phyloP scores from a whole-genome alignment of 1,284 basidiomycete species.

The Rhodofomes roseus region DNA sequence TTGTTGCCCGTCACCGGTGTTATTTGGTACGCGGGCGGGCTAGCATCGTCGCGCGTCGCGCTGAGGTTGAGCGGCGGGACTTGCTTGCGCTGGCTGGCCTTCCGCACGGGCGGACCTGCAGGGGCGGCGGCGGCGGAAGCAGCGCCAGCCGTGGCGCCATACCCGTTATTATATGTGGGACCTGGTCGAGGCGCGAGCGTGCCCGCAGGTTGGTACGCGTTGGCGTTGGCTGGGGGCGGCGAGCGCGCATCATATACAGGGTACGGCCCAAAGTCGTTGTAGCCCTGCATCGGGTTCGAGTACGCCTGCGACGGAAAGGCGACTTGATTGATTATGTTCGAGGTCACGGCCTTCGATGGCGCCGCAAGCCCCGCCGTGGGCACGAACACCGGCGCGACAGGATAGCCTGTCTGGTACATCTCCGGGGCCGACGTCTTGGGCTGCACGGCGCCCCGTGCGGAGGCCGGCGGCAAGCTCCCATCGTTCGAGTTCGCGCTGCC shows the following conservation, averaged over 20 bases:
- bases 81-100: conserved; percentile 22
- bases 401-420: conserved; percentile 18
- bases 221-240: conserved; percentile 9
- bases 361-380: not conserved
- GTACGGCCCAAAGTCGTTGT: conserved; percentile 9
- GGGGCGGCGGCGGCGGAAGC: conserved; percentile 1
- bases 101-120: not conserved
- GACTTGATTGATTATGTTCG: not conserved
- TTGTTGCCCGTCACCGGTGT: conserved; percentile 1
- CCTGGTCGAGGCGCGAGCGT: not conserved
- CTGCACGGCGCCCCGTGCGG: conserved; percentile 1
- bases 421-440: conserved; percentile 9
- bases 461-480: conserved; percentile 22
- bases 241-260: conserved; percentile 1
- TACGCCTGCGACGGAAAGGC: conserved; percentile 8
- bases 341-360: not conserved
- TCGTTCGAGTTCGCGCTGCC: conserved; percentile 34
- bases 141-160: not conserved
- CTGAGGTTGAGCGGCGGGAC: conserved; percentile 19
- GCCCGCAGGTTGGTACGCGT: conserved; percentile 3
- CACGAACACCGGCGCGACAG: conserved; percentile 9
- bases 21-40: conserved; percentile 7
- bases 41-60: conserved; percentile 8
- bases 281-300: not conserved
- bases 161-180: not conserved